Conservation (phyloP, 2,329 filamentous ascomycete genomes). For the Kalaharituber pfeilii region DNA sequence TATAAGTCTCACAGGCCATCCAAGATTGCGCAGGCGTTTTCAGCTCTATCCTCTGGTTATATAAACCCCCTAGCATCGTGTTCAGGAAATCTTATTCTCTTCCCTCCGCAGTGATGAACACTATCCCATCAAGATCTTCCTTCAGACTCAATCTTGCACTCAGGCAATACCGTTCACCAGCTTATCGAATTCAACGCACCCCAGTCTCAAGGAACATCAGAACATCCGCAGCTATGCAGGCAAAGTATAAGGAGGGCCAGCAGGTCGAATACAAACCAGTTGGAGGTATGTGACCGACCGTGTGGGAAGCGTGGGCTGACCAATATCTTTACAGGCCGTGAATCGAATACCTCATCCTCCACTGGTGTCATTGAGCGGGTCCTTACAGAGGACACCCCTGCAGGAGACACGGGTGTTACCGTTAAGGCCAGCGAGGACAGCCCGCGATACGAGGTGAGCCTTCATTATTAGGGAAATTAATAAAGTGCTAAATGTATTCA, state of each 20-base stretch:
- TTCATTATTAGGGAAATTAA: background rate
- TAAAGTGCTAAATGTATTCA: background rate
- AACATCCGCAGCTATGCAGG: conserved; percentile 14
- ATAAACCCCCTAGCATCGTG: too few species aligned
- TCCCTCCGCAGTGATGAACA: too few species aligned
- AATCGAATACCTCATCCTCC: conserved; percentile 28
- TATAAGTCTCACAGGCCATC: too few species aligned
- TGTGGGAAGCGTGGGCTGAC: background rate
- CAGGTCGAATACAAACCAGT: conserved; percentile 30
- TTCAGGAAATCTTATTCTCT: too few species aligned
- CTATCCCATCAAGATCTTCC: background rate
- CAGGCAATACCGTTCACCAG: background rate
- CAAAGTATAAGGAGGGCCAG: conserved; percentile 25
- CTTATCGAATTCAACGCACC: background rate
- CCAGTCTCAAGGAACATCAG: background rate
- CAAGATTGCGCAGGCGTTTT: too few species aligned
- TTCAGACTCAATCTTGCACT: background rate
- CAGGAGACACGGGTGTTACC: conserved; percentile 25
- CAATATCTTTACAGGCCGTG: conserved; percentile 23
- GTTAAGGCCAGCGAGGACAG: conserved; percentile 26
- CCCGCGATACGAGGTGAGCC: conserved; percentile 28
- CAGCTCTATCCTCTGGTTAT: too few species aligned
- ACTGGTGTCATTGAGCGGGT: conserved; percentile 28
- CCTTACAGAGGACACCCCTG: conserved; percentile 23
- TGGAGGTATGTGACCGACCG: conserved; percentile 24